These are phyloP conservation scores for Dryadomyces quercivorus DNA, from an alignment of 2,329 filamentous ascomycete species.

Conservation along the genomic window DNA sequence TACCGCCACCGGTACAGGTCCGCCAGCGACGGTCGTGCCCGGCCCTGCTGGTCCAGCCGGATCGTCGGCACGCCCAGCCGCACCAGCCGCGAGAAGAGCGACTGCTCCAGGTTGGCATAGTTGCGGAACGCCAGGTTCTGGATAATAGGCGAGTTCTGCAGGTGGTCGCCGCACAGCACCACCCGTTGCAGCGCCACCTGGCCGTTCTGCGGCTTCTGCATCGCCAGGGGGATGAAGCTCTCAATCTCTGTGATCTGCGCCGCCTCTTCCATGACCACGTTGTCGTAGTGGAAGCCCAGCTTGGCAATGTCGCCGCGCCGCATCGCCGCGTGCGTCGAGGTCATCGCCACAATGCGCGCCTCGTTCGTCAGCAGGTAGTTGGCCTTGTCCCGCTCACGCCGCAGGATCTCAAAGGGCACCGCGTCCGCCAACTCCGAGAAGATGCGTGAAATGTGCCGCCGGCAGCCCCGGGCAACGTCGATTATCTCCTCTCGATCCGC, in stretches of 20 bases:
- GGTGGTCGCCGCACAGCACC: constrained; percentile 87
- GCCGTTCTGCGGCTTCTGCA: constrained; percentile 69
- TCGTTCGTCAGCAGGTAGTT: constrained; percentile 94
- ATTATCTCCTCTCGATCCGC: constrained; percentile 54
- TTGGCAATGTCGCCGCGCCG: constrained; percentile 77
- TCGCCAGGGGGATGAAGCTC: constrained; percentile 86
- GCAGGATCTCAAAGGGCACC: constrained; percentile 85
- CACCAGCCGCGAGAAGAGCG: constrained; percentile 81
- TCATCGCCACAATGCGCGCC: constrained; percentile 98
- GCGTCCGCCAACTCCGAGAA: constrained; percentile 90
- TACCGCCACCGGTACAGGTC: constrained; percentile 93
- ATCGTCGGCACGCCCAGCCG: constrained; percentile 86
- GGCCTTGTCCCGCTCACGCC: constrained; percentile 79
- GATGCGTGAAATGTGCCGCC: constrained; percentile 77
- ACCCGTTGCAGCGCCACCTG: constrained; percentile 72
- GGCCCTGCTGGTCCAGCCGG: constrained; percentile 84
- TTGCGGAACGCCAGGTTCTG: constrained; percentile 90
- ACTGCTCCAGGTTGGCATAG: constrained; percentile 93
- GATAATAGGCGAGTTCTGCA: constrained; percentile 92
- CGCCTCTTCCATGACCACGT: constrained; percentile 96
- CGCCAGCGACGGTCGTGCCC: constrained; percentile 76
- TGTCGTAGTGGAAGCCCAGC: constrained; percentile 95
- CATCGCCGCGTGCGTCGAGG: constrained; percentile 94
- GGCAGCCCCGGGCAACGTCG: constrained; percentile 73
- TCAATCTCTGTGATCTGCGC: constrained; percentile 97